A percentile compares a stretch with the other conserved stretches of the same genome.
phyloP scores from a whole-genome alignment of 768 basidiomycete species.

The Suillus brevipes region DNA sequence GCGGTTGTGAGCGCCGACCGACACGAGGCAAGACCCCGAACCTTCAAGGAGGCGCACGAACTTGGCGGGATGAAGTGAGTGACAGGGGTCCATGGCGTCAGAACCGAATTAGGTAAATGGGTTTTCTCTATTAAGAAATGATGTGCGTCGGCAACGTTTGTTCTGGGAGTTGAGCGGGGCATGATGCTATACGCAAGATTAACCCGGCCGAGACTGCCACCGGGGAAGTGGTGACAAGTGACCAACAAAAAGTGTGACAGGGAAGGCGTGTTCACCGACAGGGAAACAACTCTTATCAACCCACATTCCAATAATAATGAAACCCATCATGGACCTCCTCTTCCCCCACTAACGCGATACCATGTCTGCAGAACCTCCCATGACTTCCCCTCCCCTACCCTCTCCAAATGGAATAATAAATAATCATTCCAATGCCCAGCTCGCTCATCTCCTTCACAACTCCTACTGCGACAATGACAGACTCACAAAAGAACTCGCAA shows the following conservation, averaged over 20 bases:
- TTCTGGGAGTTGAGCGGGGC: conserved; percentile 13
- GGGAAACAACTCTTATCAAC: conserved; percentile 8
- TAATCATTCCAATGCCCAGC: conserved; percentile 45
- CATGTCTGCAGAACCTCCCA: conserved; percentile 24
- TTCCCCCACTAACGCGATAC: conserved; percentile 5
- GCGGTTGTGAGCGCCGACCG: conserved; percentile 28
- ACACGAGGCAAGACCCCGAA: conserved; percentile 33
- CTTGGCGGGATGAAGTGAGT: conserved; percentile 12
- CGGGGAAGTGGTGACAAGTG: conserved; percentile 7
- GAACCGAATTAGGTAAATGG: conserved; percentile 19
- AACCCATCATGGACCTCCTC: conserved; percentile 6
- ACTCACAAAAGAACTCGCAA: conserved; percentile 50
- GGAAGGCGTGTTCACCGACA: conserved; percentile 8
- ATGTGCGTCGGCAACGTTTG: conserved; percentile 31
- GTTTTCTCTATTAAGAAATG: conserved; percentile 16
- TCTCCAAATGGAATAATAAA: conserved; percentile 21
- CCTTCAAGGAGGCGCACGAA: not conserved
- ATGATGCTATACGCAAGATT: conserved; percentile 9
- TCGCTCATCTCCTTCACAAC: conserved; percentile 56
- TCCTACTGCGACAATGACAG: conserved; percentile 53
- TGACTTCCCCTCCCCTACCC: conserved; percentile 12
- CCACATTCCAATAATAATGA: conserved; percentile 6
- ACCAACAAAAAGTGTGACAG: conserved; percentile 3
- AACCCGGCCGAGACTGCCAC: conserved; percentile 8
- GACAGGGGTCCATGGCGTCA: conserved; percentile 21